A percentile compares a stretch with the other conserved stretches of the same genome.
These are phyloP conservation scores for Tuber microsphaerosporum DNA, from an alignment of 495 filamentous ascomycete species.

Conservation along the genomic window DNA sequence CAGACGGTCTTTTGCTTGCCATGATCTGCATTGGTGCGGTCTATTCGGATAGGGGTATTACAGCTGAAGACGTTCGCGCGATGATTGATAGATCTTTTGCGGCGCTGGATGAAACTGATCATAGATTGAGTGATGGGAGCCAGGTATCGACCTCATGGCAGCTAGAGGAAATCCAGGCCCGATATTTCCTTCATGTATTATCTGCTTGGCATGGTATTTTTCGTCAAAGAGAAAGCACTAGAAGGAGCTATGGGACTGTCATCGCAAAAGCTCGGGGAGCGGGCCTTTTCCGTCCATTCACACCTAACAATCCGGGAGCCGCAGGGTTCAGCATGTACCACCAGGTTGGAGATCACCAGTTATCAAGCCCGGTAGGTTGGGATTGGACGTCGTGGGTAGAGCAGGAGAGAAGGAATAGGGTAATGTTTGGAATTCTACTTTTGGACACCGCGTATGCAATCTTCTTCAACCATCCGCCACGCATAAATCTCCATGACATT, in stretches of 20 bases:
- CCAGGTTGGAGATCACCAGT: constrained; percentile 24
- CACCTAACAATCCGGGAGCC: constrained; percentile 28
- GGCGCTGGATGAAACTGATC: constrained; percentile 25
- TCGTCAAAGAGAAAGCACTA: constrained; percentile 51
- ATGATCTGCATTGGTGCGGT: constrained; percentile 63
- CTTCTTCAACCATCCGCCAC: constrained; percentile 56
- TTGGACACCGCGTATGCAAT: constrained; percentile 54
- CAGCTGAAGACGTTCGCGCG: constrained; percentile 51
- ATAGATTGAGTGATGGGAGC: neutral
- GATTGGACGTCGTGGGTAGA: constrained; percentile 59
- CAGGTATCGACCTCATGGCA: constrained; percentile 33
- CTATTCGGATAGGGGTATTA: constrained; percentile 52
- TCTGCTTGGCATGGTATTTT: constrained; percentile 60
- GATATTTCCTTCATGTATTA: constrained; percentile 52
- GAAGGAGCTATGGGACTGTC: constrained; percentile 50
- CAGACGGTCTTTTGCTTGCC: constrained; percentile 54
- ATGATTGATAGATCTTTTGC: constrained; percentile 48
- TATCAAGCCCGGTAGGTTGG: constrained; percentile 15
- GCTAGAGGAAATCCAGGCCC: constrained; percentile 56
- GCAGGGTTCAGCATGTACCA: constrained; percentile 45
- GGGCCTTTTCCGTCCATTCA: constrained; percentile 47
- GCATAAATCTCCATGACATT: constrained; percentile 54
- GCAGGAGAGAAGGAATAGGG: constrained; percentile 58
- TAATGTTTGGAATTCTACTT: constrained; percentile 56
- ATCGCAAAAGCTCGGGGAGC: constrained; percentile 49